These are phyloP conservation scores for Cercophora newfieldiana DNA, from an alignment of 495 filamentous ascomycete genomes.

Conservation along the genomic window DNA sequence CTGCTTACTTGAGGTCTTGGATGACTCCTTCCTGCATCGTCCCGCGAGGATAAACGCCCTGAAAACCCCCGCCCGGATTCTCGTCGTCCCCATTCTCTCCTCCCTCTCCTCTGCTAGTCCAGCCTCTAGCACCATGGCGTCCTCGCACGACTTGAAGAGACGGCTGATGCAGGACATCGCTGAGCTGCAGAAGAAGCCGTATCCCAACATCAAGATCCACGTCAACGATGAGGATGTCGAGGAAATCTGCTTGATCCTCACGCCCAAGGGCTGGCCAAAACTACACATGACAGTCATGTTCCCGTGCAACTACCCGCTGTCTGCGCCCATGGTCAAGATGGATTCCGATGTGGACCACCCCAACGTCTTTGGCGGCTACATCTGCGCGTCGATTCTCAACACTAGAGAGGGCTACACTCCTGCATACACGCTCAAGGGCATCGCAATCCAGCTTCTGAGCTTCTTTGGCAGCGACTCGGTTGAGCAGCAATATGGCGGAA, in stretches of 20 bases:
- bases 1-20: not conserved
- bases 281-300: slow-evolving; percentile 40
- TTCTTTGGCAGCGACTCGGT: slow-evolving; percentile 57
- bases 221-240: slow-evolving; percentile 37
- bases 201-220: slow-evolving; percentile 46
- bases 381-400: slow-evolving; percentile 52
- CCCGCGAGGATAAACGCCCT: not conserved
- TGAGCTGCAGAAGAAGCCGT: slow-evolving; percentile 48
- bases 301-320: slow-evolving; percentile 42
- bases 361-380: slow-evolving; percentile 50
- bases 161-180: slow-evolving; percentile 46
- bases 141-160: slow-evolving; percentile 13
- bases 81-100: too few relatives aligned
- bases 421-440: slow-evolving; percentile 53
- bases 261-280: slow-evolving; percentile 33
- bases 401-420: slow-evolving; percentile 44
- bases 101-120: too few relatives aligned
- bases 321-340: slow-evolving; percentile 45
- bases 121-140: slow-evolving; percentile 1
- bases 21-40: not conserved
- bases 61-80: not conserved
- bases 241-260: slow-evolving; percentile 42
- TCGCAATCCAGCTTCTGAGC: slow-evolving; percentile 57
- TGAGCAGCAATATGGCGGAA: slow-evolving; percentile 37
- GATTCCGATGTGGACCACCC: slow-evolving; percentile 55